Conservation (phyloP, 1,139 yeast genomes). For the Candida smagusa region DNA sequence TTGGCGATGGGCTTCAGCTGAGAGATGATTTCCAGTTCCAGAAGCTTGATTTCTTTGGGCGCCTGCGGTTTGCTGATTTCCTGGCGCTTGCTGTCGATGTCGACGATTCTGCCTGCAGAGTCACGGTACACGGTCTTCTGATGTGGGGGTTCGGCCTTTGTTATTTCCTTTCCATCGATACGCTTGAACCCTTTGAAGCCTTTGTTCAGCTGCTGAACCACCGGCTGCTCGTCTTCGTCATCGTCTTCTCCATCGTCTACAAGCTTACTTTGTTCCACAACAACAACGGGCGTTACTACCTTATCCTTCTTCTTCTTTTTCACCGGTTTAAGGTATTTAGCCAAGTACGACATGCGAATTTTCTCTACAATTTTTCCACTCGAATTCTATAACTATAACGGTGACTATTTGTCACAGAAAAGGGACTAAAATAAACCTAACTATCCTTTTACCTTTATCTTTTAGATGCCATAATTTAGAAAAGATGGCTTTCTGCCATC, state of each 20-base stretch:
- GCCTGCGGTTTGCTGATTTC: constrained; percentile 27
- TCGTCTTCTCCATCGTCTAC: constrained; percentile 14
- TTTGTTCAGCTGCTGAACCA: constrained; percentile 17
- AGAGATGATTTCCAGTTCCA: constrained; percentile 14
- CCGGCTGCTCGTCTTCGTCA: constrained; percentile 10
- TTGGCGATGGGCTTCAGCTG: constrained; percentile 25
- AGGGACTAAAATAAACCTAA: too few relatives aligned
- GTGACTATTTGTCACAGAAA: neutral
- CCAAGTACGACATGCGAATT: constrained; percentile 28
- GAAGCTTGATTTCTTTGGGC: constrained; percentile 42
- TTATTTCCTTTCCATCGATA: constrained; percentile 29
- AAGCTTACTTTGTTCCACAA: constrained; percentile 16
- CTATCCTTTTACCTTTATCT: too few relatives aligned
- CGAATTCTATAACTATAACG: neutral
- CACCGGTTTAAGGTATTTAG: constrained; percentile 39
- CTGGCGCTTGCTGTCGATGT: constrained; percentile 31
- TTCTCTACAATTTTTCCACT: neutral
- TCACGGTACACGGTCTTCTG: constrained; percentile 58
- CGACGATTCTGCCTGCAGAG: constrained; percentile 49
- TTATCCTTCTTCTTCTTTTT: constrained; percentile 17
- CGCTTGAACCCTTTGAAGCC: constrained; percentile 34
- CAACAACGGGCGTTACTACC: constrained; percentile 10
- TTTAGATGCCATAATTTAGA: too few relatives aligned
- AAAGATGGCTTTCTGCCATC: too few relatives aligned
- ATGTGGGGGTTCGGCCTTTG: constrained; percentile 7